Percentiles rank a stretch among this genome's conserved stretches.
phyloP scores from a whole-genome alignment of 2,329 filamentous ascomycete genomes.

The Calonectria pseudoreteaudii region DNA sequence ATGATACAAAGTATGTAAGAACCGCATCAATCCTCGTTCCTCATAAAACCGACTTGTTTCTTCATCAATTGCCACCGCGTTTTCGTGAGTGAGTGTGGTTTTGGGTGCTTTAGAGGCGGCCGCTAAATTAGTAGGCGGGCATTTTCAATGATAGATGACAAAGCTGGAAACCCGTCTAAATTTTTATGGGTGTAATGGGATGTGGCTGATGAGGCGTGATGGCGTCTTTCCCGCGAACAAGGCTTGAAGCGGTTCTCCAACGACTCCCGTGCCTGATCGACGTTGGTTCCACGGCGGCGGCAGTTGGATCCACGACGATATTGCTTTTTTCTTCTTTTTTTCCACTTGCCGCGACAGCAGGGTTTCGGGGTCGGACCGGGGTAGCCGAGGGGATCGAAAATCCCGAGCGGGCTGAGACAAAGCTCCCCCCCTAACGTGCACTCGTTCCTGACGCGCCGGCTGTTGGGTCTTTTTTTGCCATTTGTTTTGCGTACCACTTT shows the following conservation, averaged over 20 bases:
- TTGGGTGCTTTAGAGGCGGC: no score
- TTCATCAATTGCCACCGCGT: no score
- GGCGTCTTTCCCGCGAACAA: not conserved
- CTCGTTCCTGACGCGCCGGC: not conserved
- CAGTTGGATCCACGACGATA: not conserved
- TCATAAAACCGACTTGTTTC: no score
- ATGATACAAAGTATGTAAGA: no score
- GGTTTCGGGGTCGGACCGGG: not conserved
- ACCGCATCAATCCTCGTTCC: no score
- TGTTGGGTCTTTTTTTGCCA: not conserved
- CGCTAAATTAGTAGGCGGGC: no score
- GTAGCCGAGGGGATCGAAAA: not conserved
- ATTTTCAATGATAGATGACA: no score
- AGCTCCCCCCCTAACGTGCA: not conserved
- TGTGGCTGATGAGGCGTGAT: not conserved
- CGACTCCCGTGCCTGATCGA: not conserved
- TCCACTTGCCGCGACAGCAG: not conserved
- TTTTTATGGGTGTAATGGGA: no score
- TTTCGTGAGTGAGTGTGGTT: no score
- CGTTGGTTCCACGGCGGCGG: not conserved
- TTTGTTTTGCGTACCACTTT: not conserved
- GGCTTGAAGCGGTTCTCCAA: not conserved
- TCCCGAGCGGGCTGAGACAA: not conserved
- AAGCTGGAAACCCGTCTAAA: not conserved
- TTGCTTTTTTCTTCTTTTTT: not conserved